Evolutionary conservation across 2,329 filamentous ascomycete genomes (phyloP).

Genomic region (Simplicillium sp.): DNA sequence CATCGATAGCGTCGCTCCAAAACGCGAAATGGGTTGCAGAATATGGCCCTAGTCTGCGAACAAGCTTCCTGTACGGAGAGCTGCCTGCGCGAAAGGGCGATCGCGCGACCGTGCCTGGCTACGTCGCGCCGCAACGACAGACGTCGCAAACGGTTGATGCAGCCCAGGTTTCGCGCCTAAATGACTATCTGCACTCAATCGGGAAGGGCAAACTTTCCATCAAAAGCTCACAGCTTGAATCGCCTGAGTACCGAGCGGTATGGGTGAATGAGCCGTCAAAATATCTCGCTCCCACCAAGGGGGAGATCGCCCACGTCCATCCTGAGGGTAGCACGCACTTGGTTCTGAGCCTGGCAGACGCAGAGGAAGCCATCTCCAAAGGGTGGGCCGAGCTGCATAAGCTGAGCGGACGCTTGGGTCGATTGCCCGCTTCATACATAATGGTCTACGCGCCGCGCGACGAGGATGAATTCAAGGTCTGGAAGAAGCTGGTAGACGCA

Average conservation of each 20-base stretch:
- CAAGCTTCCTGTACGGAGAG: slow-evolving; percentile 10
- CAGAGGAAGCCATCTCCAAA: slow-evolving; percentile 19
- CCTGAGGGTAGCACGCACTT: slow-evolving; percentile 28
- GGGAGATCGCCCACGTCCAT: slow-evolving; percentile 28
- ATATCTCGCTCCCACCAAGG: slow-evolving; percentile 7
- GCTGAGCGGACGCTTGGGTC: slow-evolving; percentile 9
- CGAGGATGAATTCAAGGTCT: slow-evolving; percentile 20
- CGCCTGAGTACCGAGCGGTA: slow-evolving; percentile 3
- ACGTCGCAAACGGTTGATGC: slow-evolving; percentile 13
- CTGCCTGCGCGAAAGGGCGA: slow-evolving; percentile 11
- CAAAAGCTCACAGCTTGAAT: slow-evolving; percentile 4
- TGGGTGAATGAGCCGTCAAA: slow-evolving; percentile 5
- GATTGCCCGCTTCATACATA: slow-evolving; percentile 25
- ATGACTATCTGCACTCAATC: slow-evolving; percentile 14
- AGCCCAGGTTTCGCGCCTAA: slow-evolving; percentile 11
- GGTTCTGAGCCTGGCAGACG: slow-evolving; percentile 26
- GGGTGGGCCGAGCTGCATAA: slow-evolving; percentile 31
- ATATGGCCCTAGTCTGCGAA: slow-evolving; percentile 16
- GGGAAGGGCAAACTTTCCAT: background rate
- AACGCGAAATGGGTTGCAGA: slow-evolving; percentile 10
- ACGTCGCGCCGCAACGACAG: slow-evolving; percentile 29
- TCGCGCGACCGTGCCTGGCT: slow-evolving; percentile 22
- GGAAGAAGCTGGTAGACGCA: slow-evolving; percentile 13
- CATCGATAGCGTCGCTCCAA: slow-evolving; percentile 17
- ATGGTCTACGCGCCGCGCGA: slow-evolving; percentile 30